Evolutionary conservation across 345 rosid genomes (phyloP).

Genomic region (Barbarea vulgaris): DNA sequence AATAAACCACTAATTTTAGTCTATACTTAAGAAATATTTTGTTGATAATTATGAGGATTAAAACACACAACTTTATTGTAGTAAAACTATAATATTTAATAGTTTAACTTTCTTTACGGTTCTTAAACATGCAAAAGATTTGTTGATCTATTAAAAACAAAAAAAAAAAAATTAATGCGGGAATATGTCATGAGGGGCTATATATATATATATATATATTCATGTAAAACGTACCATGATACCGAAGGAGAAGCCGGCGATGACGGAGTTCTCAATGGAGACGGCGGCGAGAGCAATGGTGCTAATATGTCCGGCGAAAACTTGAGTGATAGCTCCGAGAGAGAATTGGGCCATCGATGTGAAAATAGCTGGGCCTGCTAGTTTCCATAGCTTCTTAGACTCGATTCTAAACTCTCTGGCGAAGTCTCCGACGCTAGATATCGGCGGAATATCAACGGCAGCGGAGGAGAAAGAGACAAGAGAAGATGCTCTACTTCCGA

Average conservation of each 20-base stretch:
- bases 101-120: neutral
- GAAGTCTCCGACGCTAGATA: conserved; percentile 52
- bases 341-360: conserved; percentile 53
- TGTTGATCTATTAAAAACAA: neutral
- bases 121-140: neutral
- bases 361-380: conserved; percentile 69
- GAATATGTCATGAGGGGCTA: neutral
- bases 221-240: conserved; percentile 50
- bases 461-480: conserved; percentile 48
- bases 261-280: conserved; percentile 64
- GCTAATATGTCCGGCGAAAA: conserved; percentile 69
- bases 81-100: neutral
- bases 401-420: conserved; percentile 54
- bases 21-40: neutral
- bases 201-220: no score
- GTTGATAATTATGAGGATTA: neutral
- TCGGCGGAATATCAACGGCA: conserved; percentile 66
- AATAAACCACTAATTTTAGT: neutral
- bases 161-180: no score
- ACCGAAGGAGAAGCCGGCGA: conserved; percentile 69
- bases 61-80: neutral
- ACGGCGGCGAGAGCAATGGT: conserved; percentile 65
- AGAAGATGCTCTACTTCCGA: conserved; percentile 37
- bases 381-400: conserved; percentile 59
- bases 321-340: conserved; percentile 60